phyloP scores from a whole-genome alignment of 306 rosid species.

The Astragalus glycyphyllos region DNA sequence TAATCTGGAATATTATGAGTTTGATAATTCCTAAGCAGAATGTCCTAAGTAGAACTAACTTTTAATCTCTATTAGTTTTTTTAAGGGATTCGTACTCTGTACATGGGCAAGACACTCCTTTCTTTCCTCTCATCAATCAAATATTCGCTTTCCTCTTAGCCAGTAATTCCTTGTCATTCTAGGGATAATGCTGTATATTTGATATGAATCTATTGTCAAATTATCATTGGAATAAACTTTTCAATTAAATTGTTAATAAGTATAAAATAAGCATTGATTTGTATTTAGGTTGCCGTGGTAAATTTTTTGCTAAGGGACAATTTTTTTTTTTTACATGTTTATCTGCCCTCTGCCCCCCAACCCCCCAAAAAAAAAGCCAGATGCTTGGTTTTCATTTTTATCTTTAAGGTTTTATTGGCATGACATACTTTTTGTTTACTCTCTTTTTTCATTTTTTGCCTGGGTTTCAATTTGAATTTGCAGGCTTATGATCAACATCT shows the following conservation, averaged over 20 bases:
- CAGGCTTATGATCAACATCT: constrained; percentile 99
- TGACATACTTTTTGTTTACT: background rate
- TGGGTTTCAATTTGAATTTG: constrained; percentile 45
- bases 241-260: background rate
- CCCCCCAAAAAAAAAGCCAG: too few species aligned
- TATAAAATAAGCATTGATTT: constrained; percentile 7
- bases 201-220: background rate
- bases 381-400: constrained; percentile 21
- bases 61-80: constrained; percentile 27
- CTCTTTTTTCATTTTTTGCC: background rate
- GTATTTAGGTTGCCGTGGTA: constrained; percentile 1
- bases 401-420: background rate
- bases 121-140: background rate
- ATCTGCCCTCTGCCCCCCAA: background rate
- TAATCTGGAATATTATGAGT: background rate
- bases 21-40: background rate
- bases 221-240: background rate
- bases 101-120: background rate
- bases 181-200: constrained; percentile 2
- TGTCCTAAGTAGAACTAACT: background rate
- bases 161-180: background rate
- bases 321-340: background rate
- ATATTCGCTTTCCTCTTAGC: constrained; percentile 1
- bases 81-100: background rate
- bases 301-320: background rate